A percentile compares a stretch with the other conserved stretches of the same genome.
Evolutionary conservation across 2,329 filamentous ascomycete genomes (phyloP).

Genomic region (Cryphonectria radicalis): DNA sequence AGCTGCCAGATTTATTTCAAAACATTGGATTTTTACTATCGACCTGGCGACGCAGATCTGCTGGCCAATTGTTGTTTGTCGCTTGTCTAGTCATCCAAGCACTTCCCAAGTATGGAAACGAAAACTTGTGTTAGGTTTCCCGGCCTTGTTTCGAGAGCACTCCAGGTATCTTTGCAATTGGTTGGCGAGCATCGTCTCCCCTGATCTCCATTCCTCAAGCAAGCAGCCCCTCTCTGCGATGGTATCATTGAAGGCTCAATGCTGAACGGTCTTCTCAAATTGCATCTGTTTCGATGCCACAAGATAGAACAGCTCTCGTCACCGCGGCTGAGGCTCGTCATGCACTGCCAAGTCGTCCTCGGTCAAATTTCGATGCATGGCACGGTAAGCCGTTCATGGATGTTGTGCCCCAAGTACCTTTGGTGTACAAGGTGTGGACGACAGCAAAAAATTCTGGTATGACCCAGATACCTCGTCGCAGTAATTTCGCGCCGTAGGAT

Average conservation of each 20-base stretch:
- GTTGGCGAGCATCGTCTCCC: background rate
- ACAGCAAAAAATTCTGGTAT: background rate
- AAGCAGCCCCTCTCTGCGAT: background rate
- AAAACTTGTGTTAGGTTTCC: background rate
- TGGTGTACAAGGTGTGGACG: background rate
- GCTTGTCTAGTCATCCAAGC: background rate
- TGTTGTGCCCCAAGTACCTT: background rate
- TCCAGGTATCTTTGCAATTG: background rate
- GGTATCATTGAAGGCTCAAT: background rate
- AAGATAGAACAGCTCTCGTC: background rate
- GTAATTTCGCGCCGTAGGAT: background rate
- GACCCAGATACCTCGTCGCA: background rate
- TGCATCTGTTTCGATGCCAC: background rate
- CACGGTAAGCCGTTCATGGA: background rate
- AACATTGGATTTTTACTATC: background rate
- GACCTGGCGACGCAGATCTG: background rate
- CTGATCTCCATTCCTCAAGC: background rate
- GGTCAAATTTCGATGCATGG: background rate
- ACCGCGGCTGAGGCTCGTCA: background rate
- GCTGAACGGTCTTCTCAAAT: background rate
- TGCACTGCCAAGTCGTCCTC: background rate
- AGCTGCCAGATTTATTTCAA: no score
- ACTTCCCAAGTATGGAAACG: background rate
- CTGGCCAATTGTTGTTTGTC: background rate
- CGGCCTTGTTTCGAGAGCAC: background rate